These are phyloP conservation scores for Lepidium aucheri DNA, from an alignment of 345 rosid species.

Conservation along the genomic window DNA sequence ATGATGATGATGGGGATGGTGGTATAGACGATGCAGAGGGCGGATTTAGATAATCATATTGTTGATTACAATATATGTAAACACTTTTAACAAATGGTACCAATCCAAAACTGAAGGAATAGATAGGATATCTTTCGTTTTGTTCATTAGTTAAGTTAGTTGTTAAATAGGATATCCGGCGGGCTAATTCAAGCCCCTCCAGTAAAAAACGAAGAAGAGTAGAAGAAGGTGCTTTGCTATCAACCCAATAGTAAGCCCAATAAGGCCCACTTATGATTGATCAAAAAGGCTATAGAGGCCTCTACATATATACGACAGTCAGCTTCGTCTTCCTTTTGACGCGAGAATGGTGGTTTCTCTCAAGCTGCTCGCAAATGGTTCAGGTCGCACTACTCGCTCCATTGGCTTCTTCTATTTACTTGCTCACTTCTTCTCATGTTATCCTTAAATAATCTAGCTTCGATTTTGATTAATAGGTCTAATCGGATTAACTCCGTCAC, in stretches of 20 bases:
- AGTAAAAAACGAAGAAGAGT: too few relatives aligned
- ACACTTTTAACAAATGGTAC: too few relatives aligned
- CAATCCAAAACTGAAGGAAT: too few relatives aligned
- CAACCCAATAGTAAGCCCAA: background rate
- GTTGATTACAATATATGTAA: too few relatives aligned
- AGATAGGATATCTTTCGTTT: too few relatives aligned
- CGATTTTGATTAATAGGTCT: background rate
- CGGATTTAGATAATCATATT: too few relatives aligned
- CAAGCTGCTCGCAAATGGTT: background rate
- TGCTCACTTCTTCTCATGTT: background rate
- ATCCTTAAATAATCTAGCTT: background rate
- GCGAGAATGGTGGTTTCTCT: conserved; percentile 18
- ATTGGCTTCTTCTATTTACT: background rate
- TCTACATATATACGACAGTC: background rate
- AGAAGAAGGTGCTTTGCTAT: too few relatives aligned
- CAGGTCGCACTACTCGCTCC: conserved; percentile 10
- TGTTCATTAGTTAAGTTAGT: too few relatives aligned
- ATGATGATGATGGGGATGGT: conserved; percentile 9
- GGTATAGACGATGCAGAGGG: too few relatives aligned
- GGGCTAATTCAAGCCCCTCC: too few relatives aligned
- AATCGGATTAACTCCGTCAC: background rate
- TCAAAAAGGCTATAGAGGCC: too few relatives aligned
- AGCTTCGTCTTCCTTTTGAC: background rate
- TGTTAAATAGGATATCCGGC: too few relatives aligned
- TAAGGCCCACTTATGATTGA: background rate